Base-by-base conservation (phyloP, 768 basidiomycete species). In the Clitopilus hobsonii region DNA sequence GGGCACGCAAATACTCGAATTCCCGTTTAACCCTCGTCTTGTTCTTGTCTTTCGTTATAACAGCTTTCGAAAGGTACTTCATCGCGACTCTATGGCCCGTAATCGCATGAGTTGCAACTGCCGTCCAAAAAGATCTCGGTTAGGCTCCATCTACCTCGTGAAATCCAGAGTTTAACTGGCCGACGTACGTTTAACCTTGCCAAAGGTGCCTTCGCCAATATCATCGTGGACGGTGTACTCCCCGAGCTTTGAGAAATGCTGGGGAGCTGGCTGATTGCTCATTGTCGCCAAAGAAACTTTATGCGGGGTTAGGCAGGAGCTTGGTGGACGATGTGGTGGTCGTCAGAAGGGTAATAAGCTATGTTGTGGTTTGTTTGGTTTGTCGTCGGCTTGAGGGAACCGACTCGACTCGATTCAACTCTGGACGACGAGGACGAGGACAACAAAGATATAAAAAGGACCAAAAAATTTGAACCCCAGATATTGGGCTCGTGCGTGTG, bases 61-160 rank as follows among this genome's bases (percentile, higher is more conserved):
- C 93, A 28, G 91, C 90, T 69, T 97, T 94, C 54, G 91, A 92
- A 57, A 98, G 92, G 66, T 89, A 94, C 76, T 99, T 98, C 90
- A 99, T 92, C 10, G 97, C 96, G 52, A 99, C 96, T 63, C 86
- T 85, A 65, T 97, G 93, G 2, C 95, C 93, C 1, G 97, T 98
- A 63, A 98, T 82, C 54, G 89, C 89, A 71, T 99, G 96, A 10
- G 83, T 84, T 38, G 94, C 96, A 83, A 95, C 95, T 98, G 59
- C 27, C 55, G n/a, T n/a, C 54, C 30, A 54, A 54, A 45, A 56
- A 55, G 61, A 53, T 45, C 41, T 45, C 41, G n/a, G n/a, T n/a
- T n/a, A n/a, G n/a, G n/a, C n/a, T 18, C 22, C 41, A 20, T 18
- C 22, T 45, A 45, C n/a, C 41, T 18, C 11, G 52, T 28, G 55